A percentile compares a stretch with the other conserved stretches of the same genome.
Evolutionary conservation across 2,329 filamentous ascomycete genomes (phyloP).

Genomic region (Diaporthe sp.): DNA sequence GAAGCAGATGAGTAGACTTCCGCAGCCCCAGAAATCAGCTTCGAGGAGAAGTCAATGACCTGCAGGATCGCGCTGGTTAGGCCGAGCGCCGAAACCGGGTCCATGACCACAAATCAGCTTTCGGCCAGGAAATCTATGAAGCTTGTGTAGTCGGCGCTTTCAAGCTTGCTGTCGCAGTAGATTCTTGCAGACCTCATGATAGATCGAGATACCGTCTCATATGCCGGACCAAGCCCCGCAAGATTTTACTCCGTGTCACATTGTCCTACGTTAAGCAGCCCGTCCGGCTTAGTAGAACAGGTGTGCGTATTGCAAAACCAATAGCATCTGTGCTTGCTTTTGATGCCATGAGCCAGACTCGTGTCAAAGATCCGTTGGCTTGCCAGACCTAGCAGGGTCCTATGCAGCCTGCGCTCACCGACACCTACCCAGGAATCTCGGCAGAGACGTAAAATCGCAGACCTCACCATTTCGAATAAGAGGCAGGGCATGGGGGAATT

Average conservation of each 20-base stretch:
- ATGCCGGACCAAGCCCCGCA: not conserved
- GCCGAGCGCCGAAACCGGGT: conserved; percentile 7
- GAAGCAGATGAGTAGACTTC: conserved; percentile 22
- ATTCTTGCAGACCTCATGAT: not conserved
- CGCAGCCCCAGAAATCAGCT: not conserved
- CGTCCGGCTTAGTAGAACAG: not conserved
- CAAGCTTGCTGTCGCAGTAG: not conserved
- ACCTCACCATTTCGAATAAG: too few relatives aligned
- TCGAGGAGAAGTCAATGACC: conserved; percentile 19
- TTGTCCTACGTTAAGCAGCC: not conserved
- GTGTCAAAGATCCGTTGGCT: too few relatives aligned
- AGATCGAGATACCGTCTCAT: not conserved
- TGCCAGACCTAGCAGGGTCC: too few relatives aligned
- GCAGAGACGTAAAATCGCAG: too few relatives aligned
- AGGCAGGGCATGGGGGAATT: too few relatives aligned
- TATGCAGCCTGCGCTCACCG: too few relatives aligned
- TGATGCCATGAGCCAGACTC: not conserved
- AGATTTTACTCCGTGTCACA: not conserved
- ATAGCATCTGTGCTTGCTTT: not conserved
- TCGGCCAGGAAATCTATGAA: not conserved
- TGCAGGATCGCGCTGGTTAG: conserved; percentile 9
- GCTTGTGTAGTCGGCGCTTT: not conserved
- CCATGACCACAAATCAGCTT: not conserved
- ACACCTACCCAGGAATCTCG: too few relatives aligned
- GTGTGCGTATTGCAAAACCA: not conserved